These are phyloP conservation scores for Acorus gramineus DNA, from an alignment of 106 monocot genomes.

Conservation along the genomic window DNA sequence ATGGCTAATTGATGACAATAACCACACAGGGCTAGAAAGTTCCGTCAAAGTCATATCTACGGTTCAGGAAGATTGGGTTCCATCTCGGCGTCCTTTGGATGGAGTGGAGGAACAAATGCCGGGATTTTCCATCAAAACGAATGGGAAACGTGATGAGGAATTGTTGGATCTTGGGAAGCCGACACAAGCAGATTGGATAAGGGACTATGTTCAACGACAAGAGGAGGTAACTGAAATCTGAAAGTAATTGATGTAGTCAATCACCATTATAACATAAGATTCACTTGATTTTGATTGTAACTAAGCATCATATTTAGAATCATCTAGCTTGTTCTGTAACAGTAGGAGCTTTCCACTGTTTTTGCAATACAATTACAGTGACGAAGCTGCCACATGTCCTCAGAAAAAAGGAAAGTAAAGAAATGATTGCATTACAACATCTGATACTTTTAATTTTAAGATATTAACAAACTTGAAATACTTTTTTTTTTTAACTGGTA, in stretches of 20 bases:
- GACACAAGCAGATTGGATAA: conserved; percentile 84
- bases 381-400: too few species aligned
- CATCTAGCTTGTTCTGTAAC: too few species aligned
- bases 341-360: too few species aligned
- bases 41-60: conserved; percentile 65
- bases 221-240: conserved; percentile 14
- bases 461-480: too few species aligned
- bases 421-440: too few species aligned
- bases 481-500: too few species aligned
- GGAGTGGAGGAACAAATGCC: conserved; percentile 20
- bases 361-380: too few species aligned
- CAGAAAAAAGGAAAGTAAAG: too few species aligned
- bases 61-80: conserved; percentile 62
- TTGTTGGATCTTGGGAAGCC: conserved; percentile 54
- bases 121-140: conserved; percentile 23
- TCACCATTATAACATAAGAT: too few species aligned
- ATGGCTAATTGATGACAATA: neutral
- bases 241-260: neutral
- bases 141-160: conserved; percentile 22
- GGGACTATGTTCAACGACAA: conserved; percentile 67
- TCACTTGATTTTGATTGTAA: too few species aligned
- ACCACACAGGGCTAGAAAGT: conserved; percentile 25
- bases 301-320: too few species aligned
- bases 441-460: too few species aligned
- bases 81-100: conserved; percentile 30